phyloP scores from a whole-genome alignment of 108 stramenopile species.

The Cyclotella kingstonii region DNA sequence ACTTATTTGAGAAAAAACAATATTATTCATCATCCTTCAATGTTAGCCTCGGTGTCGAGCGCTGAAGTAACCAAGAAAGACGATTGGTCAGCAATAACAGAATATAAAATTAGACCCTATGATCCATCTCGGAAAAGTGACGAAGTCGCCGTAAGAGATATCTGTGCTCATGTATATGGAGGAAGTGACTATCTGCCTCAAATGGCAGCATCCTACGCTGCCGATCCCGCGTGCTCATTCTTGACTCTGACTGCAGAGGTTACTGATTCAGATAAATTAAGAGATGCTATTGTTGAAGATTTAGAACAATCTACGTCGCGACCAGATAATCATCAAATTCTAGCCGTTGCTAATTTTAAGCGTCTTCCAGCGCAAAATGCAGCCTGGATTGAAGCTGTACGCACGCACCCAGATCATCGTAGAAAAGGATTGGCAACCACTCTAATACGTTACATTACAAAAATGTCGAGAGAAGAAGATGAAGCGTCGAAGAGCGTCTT shows the following conservation, averaged over 20 bases:
- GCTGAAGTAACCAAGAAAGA: too few species aligned
- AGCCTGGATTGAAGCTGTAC: slow-evolving; percentile 46
- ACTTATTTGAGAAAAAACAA: too few species aligned
- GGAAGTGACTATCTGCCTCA: slow-evolving; percentile 40
- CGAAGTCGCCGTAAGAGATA: slow-evolving; percentile 26
- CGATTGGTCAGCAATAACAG: background rate
- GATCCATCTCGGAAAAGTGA: slow-evolving; percentile 25
- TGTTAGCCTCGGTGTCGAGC: too few species aligned
- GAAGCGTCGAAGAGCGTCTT: background rate
- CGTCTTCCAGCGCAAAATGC: slow-evolving; percentile 33
- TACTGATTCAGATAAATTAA: background rate
- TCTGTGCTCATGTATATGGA: slow-evolving; percentile 36
- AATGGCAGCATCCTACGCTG: slow-evolving; percentile 26
- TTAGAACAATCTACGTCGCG: slow-evolving; percentile 9
- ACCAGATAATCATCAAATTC: slow-evolving; percentile 22
- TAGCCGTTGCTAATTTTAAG: slow-evolving; percentile 41
- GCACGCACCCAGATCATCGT: slow-evolving; percentile 39
- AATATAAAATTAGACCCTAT: slow-evolving; percentile 34
- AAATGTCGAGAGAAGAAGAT: slow-evolving; percentile 18
- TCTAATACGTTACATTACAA: slow-evolving; percentile 16
- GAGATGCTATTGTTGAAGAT: background rate
- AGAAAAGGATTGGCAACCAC: slow-evolving; percentile 34
- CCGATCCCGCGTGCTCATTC: slow-evolving; percentile 38
- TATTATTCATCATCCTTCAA: too few species aligned
- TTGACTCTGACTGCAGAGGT: slow-evolving; percentile 11